phyloP scores from a whole-genome alignment of 176 grass and related monocot genomes.

The Microstegium vimineum region DNA sequence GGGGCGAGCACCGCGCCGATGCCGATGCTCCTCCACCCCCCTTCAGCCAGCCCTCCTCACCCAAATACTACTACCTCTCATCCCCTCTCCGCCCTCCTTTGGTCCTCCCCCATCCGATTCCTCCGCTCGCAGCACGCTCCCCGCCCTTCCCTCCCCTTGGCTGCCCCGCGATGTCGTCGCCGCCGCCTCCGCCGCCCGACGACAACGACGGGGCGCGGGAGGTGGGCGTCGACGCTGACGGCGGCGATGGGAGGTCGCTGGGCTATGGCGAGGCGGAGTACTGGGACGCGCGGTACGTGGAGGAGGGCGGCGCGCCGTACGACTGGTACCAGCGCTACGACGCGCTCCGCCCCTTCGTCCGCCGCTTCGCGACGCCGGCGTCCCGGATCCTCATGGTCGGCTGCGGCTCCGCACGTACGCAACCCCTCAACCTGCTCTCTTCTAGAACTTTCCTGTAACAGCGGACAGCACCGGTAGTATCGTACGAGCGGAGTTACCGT shows the following conservation, averaged over 20 bases:
- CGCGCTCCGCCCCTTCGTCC: constrained; percentile 83
- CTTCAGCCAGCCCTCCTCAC: neutral
- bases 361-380: constrained; percentile 56
- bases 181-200: neutral
- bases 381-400: constrained; percentile 81
- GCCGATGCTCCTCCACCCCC: constrained; percentile 52
- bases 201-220: constrained; percentile 4
- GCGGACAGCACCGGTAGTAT: neutral
- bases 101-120: neutral
- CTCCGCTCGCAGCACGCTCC: no score
- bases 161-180: constrained; percentile 29
- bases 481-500: neutral
- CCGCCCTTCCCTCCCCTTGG: no score
- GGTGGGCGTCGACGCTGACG: neutral
- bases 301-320: constrained; percentile 74
- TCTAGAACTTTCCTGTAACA: no score
- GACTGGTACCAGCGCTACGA: constrained; percentile 98
- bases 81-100: neutral
- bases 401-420: constrained; percentile 79
- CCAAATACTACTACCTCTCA: constrained; percentile 3
- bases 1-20: neutral
- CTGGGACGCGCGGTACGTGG: constrained; percentile 94
- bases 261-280: constrained; percentile 72
- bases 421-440: neutral
- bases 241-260: constrained; percentile 17